Base-by-base conservation (phyloP, 345 rosid species). In the Citrus maxima region DNA sequence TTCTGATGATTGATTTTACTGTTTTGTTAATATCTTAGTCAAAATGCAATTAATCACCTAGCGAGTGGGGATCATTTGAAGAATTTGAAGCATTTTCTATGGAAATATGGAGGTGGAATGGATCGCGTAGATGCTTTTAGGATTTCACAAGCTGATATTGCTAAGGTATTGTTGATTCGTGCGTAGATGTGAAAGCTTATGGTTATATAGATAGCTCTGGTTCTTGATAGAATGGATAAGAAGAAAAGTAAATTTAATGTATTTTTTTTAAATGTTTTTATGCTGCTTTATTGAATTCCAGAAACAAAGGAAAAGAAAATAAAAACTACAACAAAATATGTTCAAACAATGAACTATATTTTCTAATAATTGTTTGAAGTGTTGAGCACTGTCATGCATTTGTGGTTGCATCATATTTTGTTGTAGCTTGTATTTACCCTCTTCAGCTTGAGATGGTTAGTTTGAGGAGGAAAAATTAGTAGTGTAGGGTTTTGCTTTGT, bases 1-100 rank as follows among this genome's bases (percentile, higher is more conserved):
- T 46, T 62, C 54, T 63, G 65, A 5, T 46, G 65, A 4, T 46
- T 25, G 4, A 40, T 18, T 42, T 70, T 16, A 7, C 56, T 34
- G 42, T 65, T 28, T 55, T 7, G 19, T 70, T 68, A 4, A 37
- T 76, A 60, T 24, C 13, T 73, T 82, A 94, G 95, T 68, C 80
- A 84, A 22, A 88, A 91, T 78, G 97, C 93, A 56, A 93, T 91
- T 69, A 86, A 76, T 69, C 98, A 91, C 88, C 84, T 94, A 35
- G 90, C 89, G 7, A 86, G 93, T 80, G 86, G 25, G 49, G 88
- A 87, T 67, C 99, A 96, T 86, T 80, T 84, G 67, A 93, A 93
- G 88, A 93, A 89, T 51, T 55, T 87, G 84, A 94, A 96, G 93
- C 94, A 90, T 69, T 96, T 94, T 79, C 67, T 90, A 28, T 93